Conservation (phyloP, 352 stramenopile species). For the Globisporangium alternatum region DNA sequence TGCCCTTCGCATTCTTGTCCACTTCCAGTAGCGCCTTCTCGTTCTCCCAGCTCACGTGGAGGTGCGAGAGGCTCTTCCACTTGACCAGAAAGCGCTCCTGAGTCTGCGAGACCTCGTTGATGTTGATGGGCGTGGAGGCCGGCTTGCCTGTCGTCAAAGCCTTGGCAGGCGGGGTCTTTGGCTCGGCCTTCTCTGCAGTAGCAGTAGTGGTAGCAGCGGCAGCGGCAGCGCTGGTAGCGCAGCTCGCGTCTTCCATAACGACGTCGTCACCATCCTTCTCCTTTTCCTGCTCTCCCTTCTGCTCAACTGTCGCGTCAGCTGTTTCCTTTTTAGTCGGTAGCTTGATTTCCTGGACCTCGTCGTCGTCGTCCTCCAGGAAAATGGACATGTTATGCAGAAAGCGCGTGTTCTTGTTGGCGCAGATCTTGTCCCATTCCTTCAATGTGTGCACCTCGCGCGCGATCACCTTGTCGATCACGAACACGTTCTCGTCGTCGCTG, state of each 20-base stretch:
- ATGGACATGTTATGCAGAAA: conserved; percentile 83
- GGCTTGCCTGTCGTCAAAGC: not conserved
- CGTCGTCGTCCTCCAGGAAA: conserved; percentile 62
- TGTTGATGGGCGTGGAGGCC: conserved; percentile 8
- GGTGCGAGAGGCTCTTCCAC: conserved; percentile 87
- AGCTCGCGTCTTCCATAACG: conserved; percentile 4
- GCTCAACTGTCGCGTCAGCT: not conserved
- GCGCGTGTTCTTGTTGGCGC: conserved; percentile 65
- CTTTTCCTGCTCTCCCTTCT: conserved; percentile 10
- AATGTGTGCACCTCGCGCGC: conserved; percentile 72
- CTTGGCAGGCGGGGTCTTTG: conserved; percentile 1
- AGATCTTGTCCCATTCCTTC: conserved; percentile 79
- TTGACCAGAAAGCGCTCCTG: conserved; percentile 87
- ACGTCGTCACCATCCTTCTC: conserved; percentile 3
- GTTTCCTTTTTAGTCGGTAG: not conserved
- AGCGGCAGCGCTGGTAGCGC: not conserved
- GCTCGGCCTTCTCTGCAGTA: conserved; percentile 9
- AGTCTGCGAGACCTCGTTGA: conserved; percentile 20
- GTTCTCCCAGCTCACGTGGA: conserved; percentile 90
- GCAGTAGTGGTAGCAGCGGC: not conserved
- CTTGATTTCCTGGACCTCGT: conserved; percentile 9
- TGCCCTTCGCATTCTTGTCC: conserved; percentile 83
- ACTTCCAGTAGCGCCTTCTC: conserved; percentile 79
- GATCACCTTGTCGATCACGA: conserved; percentile 84
- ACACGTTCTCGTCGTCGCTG: conserved; percentile 54